Conservation (phyloP, 345 rosid species). For the Punica granatum region DNA sequence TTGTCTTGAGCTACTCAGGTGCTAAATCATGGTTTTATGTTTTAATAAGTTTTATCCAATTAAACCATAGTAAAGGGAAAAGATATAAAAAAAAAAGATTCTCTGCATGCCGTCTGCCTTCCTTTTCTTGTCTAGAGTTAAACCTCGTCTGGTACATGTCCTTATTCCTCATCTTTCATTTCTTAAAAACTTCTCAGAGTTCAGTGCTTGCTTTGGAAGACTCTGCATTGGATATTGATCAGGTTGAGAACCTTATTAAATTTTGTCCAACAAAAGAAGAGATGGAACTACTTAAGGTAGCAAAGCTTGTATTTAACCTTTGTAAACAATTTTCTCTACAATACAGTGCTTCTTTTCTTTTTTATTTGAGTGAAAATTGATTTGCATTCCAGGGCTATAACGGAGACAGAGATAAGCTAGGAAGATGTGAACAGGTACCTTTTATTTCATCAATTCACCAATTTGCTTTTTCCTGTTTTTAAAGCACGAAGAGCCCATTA, state of each 20-base stretch:
- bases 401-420: conserved; percentile 79
- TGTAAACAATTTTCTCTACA: background rate
- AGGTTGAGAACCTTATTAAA: conserved; percentile 84
- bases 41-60: too few relatives aligned
- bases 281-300: conserved; percentile 81
- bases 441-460: conserved; percentile 1
- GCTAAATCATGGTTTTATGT: background rate
- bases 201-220: conserved; percentile 77
- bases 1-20: background rate
- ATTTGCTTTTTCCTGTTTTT: background rate
- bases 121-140: background rate
- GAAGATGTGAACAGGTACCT: conserved; percentile 86
- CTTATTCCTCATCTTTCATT: background rate
- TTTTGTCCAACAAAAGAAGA: conserved; percentile 93
- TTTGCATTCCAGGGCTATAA: conserved; percentile 52
- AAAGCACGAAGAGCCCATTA: too few relatives aligned
- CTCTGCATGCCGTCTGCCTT: too few relatives aligned
- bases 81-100: too few relatives aligned
- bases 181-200: conserved; percentile 31
- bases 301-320: background rate
- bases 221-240: conserved; percentile 72
- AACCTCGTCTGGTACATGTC: background rate
- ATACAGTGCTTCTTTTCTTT: background rate
- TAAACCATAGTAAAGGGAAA: background rate
- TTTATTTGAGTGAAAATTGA: background rate